These are phyloP conservation scores for Clonostachys sp. DNA, from an alignment of 2,329 filamentous ascomycete genomes.

Conservation along the genomic window DNA sequence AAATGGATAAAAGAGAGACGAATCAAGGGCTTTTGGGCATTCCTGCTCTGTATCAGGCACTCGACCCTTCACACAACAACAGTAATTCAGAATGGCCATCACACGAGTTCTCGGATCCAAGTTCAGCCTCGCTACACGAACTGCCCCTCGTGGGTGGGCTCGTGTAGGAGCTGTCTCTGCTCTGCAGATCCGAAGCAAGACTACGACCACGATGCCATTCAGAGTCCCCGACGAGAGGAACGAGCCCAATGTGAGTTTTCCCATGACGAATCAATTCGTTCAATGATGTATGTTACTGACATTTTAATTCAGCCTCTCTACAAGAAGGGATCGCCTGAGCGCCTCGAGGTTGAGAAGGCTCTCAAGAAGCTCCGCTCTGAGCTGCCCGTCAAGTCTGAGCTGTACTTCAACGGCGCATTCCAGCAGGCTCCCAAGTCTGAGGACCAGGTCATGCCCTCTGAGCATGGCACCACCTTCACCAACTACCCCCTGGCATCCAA, in stretches of 20 bases:
- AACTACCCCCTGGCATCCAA: slow-evolving; percentile 5
- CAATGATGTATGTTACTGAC: no score
- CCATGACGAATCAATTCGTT: not conserved
- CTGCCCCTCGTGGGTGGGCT: no score
- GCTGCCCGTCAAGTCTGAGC: slow-evolving; percentile 21
- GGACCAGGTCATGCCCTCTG: slow-evolving; percentile 24
- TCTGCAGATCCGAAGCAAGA: not conserved
- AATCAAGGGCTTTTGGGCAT: no score
- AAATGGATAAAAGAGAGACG: no score
- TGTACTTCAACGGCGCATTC: slow-evolving; percentile 20
- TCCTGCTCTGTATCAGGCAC: no score
- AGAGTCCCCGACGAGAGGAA: slow-evolving; percentile 20
- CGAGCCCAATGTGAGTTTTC: slow-evolving; percentile 20
- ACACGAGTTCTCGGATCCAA: no score
- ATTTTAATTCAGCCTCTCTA: slow-evolving; percentile 16
- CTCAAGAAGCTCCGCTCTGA: slow-evolving; percentile 18
- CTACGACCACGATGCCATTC: slow-evolving; percentile 19
- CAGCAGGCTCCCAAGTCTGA: slow-evolving; percentile 16
- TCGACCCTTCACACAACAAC: no score
- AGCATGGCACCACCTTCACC: slow-evolving; percentile 24
- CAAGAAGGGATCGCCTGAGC: slow-evolving; percentile 19
- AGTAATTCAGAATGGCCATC: no score
- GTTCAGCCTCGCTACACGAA: no score
- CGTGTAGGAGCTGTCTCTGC: no score
- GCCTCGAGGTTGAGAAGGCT: slow-evolving; percentile 18